Conservation (phyloP, 352 stramenopile species). For the Pythium sp. region DNA sequence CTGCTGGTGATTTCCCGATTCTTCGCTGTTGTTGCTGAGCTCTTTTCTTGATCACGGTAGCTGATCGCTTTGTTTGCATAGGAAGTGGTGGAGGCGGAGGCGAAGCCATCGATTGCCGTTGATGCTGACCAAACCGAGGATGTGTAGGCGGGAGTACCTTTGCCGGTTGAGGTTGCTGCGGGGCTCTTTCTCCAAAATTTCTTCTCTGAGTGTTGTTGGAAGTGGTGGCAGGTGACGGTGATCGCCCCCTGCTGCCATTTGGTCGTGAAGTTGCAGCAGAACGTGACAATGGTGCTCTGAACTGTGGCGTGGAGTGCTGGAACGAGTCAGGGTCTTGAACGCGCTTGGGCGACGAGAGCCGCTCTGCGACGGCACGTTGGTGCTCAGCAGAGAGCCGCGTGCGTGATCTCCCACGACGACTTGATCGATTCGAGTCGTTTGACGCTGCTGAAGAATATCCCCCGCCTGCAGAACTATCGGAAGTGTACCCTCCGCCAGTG, state of each 20-base stretch:
- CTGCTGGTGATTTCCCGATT: background rate
- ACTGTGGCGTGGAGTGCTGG: conserved; percentile 15
- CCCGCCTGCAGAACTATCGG: conserved; percentile 55
- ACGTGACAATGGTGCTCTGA: conserved; percentile 26
- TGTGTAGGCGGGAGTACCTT: conserved; percentile 4
- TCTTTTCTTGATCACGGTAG: background rate
- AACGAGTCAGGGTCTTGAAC: conserved; percentile 16
- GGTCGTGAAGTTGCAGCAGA: conserved; percentile 14
- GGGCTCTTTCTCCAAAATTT: background rate
- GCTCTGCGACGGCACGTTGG: conserved; percentile 52
- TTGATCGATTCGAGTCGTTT: conserved; percentile 46
- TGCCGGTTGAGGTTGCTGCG: background rate
- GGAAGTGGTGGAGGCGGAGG: background rate
- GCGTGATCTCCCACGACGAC: conserved; percentile 34
- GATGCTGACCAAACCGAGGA: conserved; percentile 2
- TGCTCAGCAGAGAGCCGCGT: conserved; percentile 39
- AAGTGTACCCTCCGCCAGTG: conserved; percentile 45
- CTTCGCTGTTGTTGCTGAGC: background rate
- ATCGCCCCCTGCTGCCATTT: conserved; percentile 24
- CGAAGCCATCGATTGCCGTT: background rate
- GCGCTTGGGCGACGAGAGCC: conserved; percentile 56
- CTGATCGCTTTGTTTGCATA: conserved; percentile 8
- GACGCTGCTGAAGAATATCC: conserved; percentile 70
- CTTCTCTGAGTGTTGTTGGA: background rate
- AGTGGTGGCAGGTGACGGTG: conserved; percentile 20